A percentile compares a stretch with the other conserved stretches of the same genome.
These are phyloP conservation scores for Soucietia sequanensis DNA, from an alignment of 805 yeast genomes.

Conservation along the genomic window DNA sequence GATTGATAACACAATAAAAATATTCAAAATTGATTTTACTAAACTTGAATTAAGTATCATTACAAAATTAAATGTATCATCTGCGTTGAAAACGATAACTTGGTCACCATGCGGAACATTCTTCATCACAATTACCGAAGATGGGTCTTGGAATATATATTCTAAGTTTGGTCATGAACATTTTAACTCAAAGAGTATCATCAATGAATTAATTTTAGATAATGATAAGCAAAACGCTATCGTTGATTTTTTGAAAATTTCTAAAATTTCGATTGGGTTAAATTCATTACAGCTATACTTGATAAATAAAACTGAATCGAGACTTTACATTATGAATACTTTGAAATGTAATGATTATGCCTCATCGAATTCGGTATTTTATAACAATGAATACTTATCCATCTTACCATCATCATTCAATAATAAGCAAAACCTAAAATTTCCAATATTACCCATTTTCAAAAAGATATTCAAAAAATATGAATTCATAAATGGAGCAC, in stretches of 20 bases:
- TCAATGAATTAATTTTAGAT: slow-evolving; percentile 18
- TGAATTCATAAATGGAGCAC: slow-evolving; percentile 20
- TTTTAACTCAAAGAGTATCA: slow-evolving; percentile 24
- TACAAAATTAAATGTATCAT: no score
- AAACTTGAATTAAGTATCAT: no score
- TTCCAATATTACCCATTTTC: slow-evolving; percentile 31
- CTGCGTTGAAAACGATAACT: slow-evolving; percentile 5
- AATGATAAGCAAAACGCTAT: slow-evolving; percentile 10
- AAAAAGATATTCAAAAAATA: slow-evolving; percentile 22
- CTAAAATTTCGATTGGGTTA: slow-evolving; percentile 18
- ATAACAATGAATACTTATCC: slow-evolving; percentile 26
- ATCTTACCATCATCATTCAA: slow-evolving; percentile 5
- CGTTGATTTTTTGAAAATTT: slow-evolving; percentile 23
- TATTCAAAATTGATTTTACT: slow-evolving; percentile 7
- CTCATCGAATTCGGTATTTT: slow-evolving; percentile 15
- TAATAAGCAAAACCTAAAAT: slow-evolving; percentile 16
- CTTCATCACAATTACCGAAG: slow-evolving; percentile 16
- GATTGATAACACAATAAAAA: slow-evolving; percentile 4
- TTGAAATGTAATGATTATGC: slow-evolving; percentile 5
- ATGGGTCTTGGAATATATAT: slow-evolving; percentile 29
- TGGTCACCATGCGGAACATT: slow-evolving; percentile 42
- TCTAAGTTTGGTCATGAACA: slow-evolving; percentile 33
- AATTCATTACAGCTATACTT: slow-evolving; percentile 11
- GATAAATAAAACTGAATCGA: slow-evolving; percentile 11
- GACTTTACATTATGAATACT: slow-evolving; percentile 22